These are phyloP conservation scores for Penicillium canescens DNA, from an alignment of 495 filamentous ascomycete species.

Conservation along the genomic window DNA sequence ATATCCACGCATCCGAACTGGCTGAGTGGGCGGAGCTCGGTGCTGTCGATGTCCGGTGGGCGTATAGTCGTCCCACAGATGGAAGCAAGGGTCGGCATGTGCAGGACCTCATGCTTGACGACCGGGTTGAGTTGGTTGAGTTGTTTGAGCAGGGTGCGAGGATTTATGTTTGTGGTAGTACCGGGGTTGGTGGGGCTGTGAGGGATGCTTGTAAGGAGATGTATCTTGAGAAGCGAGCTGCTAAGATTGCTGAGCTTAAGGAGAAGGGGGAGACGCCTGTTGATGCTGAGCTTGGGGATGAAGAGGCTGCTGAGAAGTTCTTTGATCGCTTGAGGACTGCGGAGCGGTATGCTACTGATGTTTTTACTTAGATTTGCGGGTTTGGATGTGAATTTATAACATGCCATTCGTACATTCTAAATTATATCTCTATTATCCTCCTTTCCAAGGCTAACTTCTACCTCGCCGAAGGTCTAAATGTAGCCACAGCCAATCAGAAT, in stretches of 20 bases:
- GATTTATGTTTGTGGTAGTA: constrained; percentile 68
- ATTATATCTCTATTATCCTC: background rate
- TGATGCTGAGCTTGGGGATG: constrained; percentile 42
- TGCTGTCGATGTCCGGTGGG: constrained; percentile 57
- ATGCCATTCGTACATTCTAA: background rate
- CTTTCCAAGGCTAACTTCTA: background rate
- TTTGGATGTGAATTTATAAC: background rate
- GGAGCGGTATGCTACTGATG: constrained; percentile 66
- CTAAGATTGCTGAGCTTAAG: constrained; percentile 32
- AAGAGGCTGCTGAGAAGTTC: constrained; percentile 52
- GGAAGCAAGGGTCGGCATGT: constrained; percentile 51
- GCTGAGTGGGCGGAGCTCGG: constrained; percentile 56
- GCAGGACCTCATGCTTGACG: constrained; percentile 59
- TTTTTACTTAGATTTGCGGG: constrained; percentile 46
- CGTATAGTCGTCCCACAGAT: constrained; percentile 48
- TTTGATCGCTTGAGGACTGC: constrained; percentile 52
- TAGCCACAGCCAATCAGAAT: constrained; percentile 5
- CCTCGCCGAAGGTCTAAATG: too few species aligned
- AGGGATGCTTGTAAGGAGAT: constrained; percentile 52
- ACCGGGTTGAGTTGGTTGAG: constrained; percentile 49
- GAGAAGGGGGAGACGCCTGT: constrained; percentile 35
- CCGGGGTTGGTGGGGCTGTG: constrained; percentile 61
- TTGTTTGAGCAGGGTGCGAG: constrained; percentile 61
- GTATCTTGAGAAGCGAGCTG: constrained; percentile 42
- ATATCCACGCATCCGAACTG: constrained; percentile 62